Evolutionary conservation across 352 stramenopile genomes (phyloP).

Genomic region (Globisporangium spiculum): DNA sequence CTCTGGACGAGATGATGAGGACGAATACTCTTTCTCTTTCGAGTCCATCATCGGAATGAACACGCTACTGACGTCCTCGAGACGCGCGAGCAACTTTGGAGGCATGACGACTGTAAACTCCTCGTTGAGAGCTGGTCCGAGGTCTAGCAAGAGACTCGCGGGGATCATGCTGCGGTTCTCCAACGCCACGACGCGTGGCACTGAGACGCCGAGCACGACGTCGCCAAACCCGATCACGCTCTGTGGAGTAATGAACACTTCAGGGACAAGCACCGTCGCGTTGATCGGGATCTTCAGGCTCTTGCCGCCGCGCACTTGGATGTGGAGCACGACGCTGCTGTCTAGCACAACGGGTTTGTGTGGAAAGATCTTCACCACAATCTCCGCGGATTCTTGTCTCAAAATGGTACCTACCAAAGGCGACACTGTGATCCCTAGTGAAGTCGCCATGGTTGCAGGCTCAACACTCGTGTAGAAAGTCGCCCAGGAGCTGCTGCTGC

Average conservation of each 20-base stretch:
- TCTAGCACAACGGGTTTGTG: conserved; percentile 55
- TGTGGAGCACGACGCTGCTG: conserved; percentile 31
- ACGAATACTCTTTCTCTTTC: not conserved
- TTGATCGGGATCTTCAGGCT: conserved; percentile 61
- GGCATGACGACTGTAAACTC: conserved; percentile 74
- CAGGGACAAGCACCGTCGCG: conserved; percentile 71
- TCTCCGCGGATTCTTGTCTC: conserved; percentile 48
- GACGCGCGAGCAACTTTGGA: conserved; percentile 37
- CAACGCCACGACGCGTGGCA: conserved; percentile 60
- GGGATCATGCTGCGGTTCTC: conserved; percentile 82
- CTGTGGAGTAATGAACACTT: conserved; percentile 57
- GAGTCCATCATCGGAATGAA: conserved; percentile 59
- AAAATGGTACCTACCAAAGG: conserved; percentile 41
- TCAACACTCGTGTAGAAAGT: conserved; percentile 63
- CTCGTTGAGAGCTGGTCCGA: conserved; percentile 38
- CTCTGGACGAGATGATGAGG: not conserved
- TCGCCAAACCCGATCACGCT: conserved; percentile 68
- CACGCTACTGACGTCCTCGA: conserved; percentile 80
- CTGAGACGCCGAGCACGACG: conserved; percentile 74
- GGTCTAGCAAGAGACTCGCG: conserved; percentile 73
- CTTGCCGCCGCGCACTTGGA: conserved; percentile 75
- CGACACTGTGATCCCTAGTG: conserved; percentile 44
- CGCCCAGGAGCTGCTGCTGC: conserved; percentile 16
- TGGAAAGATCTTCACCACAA: conserved; percentile 49
- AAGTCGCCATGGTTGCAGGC: conserved; percentile 27